Evolutionary conservation across 495 filamentous ascomycete species (phyloP).

Genomic region (Penicillium silybi): DNA sequence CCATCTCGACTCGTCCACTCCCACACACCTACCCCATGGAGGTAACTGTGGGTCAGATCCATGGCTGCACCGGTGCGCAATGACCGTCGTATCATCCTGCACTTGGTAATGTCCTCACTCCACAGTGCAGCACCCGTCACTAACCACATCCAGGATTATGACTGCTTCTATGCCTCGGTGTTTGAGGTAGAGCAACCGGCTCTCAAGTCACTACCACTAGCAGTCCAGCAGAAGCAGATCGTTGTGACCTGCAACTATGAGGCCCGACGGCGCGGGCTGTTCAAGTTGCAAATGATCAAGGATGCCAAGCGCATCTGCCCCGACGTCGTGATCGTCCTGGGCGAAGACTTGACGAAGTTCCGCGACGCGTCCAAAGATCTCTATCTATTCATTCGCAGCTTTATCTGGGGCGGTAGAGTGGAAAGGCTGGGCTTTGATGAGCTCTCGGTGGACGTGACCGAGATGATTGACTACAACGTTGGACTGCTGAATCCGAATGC

Average conservation of each 20-base stretch:
- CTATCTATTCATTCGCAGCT: slow-evolving; percentile 62
- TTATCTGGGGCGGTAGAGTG: slow-evolving; percentile 69
- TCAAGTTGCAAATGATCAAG: slow-evolving; percentile 76
- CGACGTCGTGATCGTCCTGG: slow-evolving; percentile 77
- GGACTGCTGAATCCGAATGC: slow-evolving; percentile 64
- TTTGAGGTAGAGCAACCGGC: slow-evolving; percentile 75
- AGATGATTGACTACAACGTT: slow-evolving; percentile 77
- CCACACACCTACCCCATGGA: slow-evolving; percentile 9
- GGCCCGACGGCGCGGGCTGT: slow-evolving; percentile 69
- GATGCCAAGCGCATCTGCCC: slow-evolving; percentile 80
- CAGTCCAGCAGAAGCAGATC: slow-evolving; percentile 82
- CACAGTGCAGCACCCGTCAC: background rate
- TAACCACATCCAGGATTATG: slow-evolving; percentile 61
- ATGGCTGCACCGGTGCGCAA: slow-evolving; percentile 49
- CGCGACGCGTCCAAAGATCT: slow-evolving; percentile 79
- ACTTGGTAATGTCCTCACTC: slow-evolving; percentile 60
- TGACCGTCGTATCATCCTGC: slow-evolving; percentile 70
- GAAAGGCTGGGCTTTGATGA: slow-evolving; percentile 89
- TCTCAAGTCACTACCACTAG: slow-evolving; percentile 67
- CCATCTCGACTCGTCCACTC: background rate
- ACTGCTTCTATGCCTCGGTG: slow-evolving; percentile 92
- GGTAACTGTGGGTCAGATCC: slow-evolving; percentile 13
- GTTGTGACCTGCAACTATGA: slow-evolving; percentile 95
- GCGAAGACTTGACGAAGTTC: slow-evolving; percentile 83
- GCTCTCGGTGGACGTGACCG: slow-evolving; percentile 75